These are phyloP conservation scores for Cupressus sempervirens DNA, from an alignment of 75 land plant species.

Conservation along the genomic window DNA sequence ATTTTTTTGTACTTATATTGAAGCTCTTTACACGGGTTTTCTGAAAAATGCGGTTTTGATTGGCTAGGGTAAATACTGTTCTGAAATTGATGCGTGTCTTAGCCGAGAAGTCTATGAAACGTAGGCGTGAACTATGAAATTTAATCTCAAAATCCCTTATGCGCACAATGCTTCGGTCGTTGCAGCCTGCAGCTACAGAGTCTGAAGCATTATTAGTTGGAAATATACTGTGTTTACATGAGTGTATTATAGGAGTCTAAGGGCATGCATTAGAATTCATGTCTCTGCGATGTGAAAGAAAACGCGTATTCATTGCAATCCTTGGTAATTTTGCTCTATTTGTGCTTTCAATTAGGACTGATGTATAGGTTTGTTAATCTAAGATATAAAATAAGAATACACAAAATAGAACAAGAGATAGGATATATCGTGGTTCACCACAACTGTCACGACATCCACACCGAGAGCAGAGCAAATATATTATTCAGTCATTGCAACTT, in stretches of 20 bases:
- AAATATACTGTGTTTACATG: not conserved
- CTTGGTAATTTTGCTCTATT: not conserved
- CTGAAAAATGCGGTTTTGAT: not conserved
- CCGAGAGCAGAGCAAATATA: no score
- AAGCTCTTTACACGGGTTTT: not conserved
- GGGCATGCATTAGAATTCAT: not conserved
- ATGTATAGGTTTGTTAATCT: no score
- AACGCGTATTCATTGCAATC: not conserved
- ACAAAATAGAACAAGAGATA: no score
- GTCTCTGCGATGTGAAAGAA: not conserved
- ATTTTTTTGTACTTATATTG: not conserved
- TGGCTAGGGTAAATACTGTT: not conserved
- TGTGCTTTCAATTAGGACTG: not conserved
- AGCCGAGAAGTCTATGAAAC: not conserved
- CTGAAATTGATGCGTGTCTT: not conserved
- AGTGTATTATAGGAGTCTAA: not conserved
- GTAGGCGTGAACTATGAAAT: no score
- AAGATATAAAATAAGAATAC: no score
- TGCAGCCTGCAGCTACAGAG: not conserved
- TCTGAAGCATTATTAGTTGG: not conserved
- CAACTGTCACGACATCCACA: no score
- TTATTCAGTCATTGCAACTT: no score
- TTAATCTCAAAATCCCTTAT: not conserved
- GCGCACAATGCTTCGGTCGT: not conserved
- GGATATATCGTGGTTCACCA: no score